Evolutionary conservation across 2,329 filamentous ascomycete genomes (phyloP).

Genomic region (Alternaria sp.): DNA sequence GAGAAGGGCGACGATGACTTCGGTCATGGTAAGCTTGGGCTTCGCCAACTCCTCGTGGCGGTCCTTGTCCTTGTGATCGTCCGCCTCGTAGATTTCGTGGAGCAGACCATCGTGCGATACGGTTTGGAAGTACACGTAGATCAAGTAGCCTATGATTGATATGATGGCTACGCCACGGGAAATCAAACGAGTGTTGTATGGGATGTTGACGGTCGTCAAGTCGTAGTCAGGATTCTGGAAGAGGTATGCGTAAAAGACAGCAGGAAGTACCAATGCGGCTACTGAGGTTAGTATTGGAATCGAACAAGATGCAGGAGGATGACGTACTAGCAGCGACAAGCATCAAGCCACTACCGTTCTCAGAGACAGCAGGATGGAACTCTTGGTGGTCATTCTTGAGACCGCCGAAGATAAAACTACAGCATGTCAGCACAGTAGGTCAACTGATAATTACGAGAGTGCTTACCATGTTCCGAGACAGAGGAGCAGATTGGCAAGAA

Average conservation of each 20-base stretch:
- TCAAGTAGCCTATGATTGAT: slow-evolving; percentile 71
- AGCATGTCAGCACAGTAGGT: background rate
- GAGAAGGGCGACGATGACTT: slow-evolving; percentile 72
- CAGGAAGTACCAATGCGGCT: slow-evolving; percentile 60
- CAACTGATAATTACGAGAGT: background rate
- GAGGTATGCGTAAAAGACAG: slow-evolving; percentile 62
- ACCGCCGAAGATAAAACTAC: slow-evolving; percentile 76
- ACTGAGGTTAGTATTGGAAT: slow-evolving; percentile 28
- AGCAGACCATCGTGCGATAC: slow-evolving; percentile 80
- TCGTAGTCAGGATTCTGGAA: slow-evolving; percentile 41
- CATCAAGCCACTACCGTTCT: slow-evolving; percentile 79
- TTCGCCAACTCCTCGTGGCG: slow-evolving; percentile 67
- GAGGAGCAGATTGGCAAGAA: slow-evolving; percentile 81
- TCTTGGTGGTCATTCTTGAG: slow-evolving; percentile 71
- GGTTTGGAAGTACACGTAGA: slow-evolving; percentile 75
- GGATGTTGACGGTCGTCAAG: slow-evolving; percentile 57
- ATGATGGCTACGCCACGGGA: slow-evolving; percentile 76
- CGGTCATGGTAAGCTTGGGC: slow-evolving; percentile 77
- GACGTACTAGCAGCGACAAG: slow-evolving; percentile 74
- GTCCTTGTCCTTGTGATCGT: slow-evolving; percentile 74
- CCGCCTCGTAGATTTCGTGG: slow-evolving; percentile 74
- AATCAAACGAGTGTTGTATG: slow-evolving; percentile 67
- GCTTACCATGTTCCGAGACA: slow-evolving; percentile 74
- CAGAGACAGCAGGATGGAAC: slow-evolving; percentile 79
- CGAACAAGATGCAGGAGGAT: background rate